Evolutionary conservation across 1,284 basidiomycete species (phyloP), one percentile per base, ranked within the genome.

Genomic region (Sutorius eximius): DNA sequence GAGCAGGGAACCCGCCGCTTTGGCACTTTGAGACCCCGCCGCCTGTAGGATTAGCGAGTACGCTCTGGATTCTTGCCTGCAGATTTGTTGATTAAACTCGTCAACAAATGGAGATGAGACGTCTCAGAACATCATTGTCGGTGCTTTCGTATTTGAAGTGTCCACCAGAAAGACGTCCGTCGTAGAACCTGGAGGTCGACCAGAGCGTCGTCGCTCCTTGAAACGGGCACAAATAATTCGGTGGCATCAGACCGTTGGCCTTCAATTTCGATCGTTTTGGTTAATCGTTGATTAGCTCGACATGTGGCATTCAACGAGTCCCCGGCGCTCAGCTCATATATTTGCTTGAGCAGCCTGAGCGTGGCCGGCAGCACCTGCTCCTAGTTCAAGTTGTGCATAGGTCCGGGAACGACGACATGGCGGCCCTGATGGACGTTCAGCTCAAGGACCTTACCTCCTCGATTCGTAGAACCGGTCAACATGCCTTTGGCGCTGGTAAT

Each of bases 361-460:
- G n/a, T n/a, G n/a, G n/a, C n/a, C n/a, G n/a, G n/a, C n/a, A n/a
- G n/a, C n/a, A n/a, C n/a, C n/a, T n/a, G n/a, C n/a, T n/a, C n/a
- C n/a, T n/a, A n/a, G n/a, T n/a, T n/a, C n/a, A n/a, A 27, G 24
- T 27, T 27, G 24, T 27, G 24, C 24, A 27, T 27, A 27, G 24
- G 24, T 38, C 24, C 41, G 24, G 6, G 11, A 34, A 41, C 24
- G 24, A 16, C 30, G n/a, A 29, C 37, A 66, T 64, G 62, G 66
- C 56, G 22, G 24, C 5, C 24, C 12, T 64, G 37, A 48, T 51
- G 41, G 27, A 68, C 40, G 40, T 66, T 29, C 33, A 60, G 12
- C 56, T 68, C 45, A 54, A 57, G 29, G 67, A 69, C 38, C 66
- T 69, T 36, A 62, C 66, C 7, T 52, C 51, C 29, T 42, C 34